Evolutionary conservation across 176 grass and related monocot genomes (phyloP).

Genomic region (Elaeis guineensis): DNA sequence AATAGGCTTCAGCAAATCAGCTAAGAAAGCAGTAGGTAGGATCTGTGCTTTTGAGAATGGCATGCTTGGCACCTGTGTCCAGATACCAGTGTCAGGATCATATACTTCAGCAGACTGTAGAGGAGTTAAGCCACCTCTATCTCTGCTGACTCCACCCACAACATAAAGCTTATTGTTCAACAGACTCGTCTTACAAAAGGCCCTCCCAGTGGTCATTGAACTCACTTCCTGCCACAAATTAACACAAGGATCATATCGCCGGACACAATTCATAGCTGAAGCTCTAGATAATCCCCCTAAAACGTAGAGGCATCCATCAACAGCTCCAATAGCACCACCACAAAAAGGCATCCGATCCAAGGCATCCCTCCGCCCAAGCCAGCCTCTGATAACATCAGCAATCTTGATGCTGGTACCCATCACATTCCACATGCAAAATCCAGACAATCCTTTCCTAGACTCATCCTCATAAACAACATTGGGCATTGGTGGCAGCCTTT

Average conservation of each 20-base stretch:
- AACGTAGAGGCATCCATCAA: slow-evolving; percentile 56
- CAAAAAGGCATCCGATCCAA: slow-evolving; percentile 33
- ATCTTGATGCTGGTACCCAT: slow-evolving; percentile 72
- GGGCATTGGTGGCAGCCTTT: slow-evolving; percentile 54
- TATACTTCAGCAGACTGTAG: slow-evolving; percentile 72
- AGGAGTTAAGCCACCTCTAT: slow-evolving; percentile 33
- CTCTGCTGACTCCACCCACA: slow-evolving; percentile 58
- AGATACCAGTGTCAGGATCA: slow-evolving; percentile 47
- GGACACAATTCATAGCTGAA: slow-evolving; percentile 42
- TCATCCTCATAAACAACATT: slow-evolving; percentile 29
- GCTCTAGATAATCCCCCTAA: slow-evolving; percentile 56
- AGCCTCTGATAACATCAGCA: slow-evolving; percentile 45
- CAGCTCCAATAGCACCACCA: slow-evolving; percentile 34
- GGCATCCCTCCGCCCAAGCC: slow-evolving; percentile 38
- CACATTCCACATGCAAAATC: slow-evolving; percentile 46
- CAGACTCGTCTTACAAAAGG: slow-evolving; percentile 59
- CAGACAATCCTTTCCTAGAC: slow-evolving; percentile 18
- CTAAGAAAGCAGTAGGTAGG: slow-evolving; percentile 48
- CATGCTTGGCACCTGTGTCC: slow-evolving; percentile 54
- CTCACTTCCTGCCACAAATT: slow-evolving; percentile 66
- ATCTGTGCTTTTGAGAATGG: slow-evolving; percentile 48
- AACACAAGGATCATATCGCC: slow-evolving; percentile 54
- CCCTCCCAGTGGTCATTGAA: slow-evolving; percentile 50
- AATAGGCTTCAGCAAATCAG: slow-evolving; percentile 65
- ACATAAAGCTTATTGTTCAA: slow-evolving; percentile 78